Base-by-base conservation (phyloP, 2,329 filamentous ascomycete genomes). In the Geosmithia flava region DNA sequence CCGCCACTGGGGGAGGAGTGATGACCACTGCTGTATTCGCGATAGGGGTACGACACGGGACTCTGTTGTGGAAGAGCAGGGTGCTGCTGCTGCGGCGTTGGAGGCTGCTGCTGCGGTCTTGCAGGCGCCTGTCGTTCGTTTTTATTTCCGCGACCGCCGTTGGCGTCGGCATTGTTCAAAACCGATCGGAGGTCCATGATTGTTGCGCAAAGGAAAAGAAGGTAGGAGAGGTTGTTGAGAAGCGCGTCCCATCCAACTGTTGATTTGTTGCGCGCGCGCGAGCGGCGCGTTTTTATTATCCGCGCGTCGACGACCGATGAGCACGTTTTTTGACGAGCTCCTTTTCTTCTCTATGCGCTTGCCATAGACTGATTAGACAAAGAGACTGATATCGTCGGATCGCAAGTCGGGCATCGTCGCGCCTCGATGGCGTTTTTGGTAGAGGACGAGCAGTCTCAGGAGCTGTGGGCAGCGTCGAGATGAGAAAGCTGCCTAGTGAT, bases 171-270 rank as follows among this genome's bases (percentile, higher is more conserved):
- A 20, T 69, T 66, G 59, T 79, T 80, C 45, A 80, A 62, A 56
- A 81, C 73, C 16, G 69, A 70, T 53, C 67, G 63, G 49, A 78
- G 67, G 65, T 78, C 74, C 75, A 78, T 71, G 13, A 44, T 29
- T 37, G 33, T 27, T 27, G 23, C 23, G 23, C 23, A 8, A 8
- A 27, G 8, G n/a, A 17, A 37, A 19, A 44, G n/a, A 29, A 42
- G 29, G 20, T 29, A n/a, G 44, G 40, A 27, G 39, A 27, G 27
- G 27, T 45, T 13, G 11, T 6, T 37, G 33, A 37, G 33, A 37
- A 16, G 33, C 33, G 33, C 33, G 33, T 37, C 33, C 33, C 33
- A 37, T 37, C 13, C 33, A 13, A 37, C 10, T 13, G 33, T 13
- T 16, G 23, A 8, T 37, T 13, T 11, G 10, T 37, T 37, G 33